These are phyloP conservation scores for Scedosporium dehoogii DNA, from an alignment of 2,329 filamentous ascomycete genomes.

Conservation along the genomic window DNA sequence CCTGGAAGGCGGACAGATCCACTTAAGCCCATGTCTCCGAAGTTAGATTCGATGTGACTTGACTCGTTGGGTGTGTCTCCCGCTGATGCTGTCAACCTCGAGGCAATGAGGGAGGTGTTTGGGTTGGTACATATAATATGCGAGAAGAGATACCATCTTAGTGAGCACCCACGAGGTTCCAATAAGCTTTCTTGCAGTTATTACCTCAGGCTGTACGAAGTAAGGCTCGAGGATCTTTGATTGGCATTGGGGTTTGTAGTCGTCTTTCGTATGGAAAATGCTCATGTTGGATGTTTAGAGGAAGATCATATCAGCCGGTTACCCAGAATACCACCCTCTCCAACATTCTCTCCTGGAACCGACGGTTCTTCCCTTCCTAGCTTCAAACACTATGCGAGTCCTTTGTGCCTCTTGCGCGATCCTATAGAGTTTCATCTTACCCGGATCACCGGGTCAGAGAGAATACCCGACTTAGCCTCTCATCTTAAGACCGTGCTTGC, in stretches of 20 bases:
- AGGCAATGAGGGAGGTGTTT: too few relatives aligned
- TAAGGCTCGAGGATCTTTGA: neutral
- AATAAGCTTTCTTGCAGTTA: neutral
- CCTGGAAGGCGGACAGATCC: neutral
- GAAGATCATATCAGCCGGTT: neutral
- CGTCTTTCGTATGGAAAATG: neutral
- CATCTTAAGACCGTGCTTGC: neutral
- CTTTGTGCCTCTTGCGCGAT: neutral
- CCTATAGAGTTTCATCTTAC: neutral
- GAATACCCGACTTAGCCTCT: neutral
- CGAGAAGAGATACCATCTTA: too few relatives aligned
- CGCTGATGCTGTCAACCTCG: too few relatives aligned
- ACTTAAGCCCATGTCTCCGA: neutral
- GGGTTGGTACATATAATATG: too few relatives aligned
- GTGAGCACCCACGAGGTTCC: neutral
- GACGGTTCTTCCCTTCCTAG: neutral
- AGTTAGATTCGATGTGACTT: too few relatives aligned
- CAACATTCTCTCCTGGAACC: neutral
- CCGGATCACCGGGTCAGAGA: neutral
- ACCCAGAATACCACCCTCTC: neutral
- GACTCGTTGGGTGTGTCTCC: neutral
- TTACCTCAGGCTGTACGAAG: neutral
- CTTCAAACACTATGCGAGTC: neutral
- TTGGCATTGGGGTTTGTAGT: neutral
- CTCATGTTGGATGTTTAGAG: neutral